phyloP scores from a whole-genome alignment of 75 land plant species.

The Selaginella moellendorffii region DNA sequence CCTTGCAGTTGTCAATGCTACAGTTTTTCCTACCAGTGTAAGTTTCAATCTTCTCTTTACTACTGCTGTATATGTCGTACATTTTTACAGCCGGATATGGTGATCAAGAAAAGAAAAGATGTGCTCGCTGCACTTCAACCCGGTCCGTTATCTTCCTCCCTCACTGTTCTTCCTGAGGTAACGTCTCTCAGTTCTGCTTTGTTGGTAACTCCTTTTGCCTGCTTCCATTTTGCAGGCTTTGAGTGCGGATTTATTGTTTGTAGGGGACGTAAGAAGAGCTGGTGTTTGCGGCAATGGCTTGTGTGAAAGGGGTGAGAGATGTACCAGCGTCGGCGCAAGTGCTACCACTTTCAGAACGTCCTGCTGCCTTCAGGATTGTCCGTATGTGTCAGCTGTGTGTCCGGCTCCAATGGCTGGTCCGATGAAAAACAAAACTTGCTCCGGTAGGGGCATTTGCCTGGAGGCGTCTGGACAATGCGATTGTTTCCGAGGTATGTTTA shows the following conservation, averaged over 20 bases:
- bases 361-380: constrained; percentile 23
- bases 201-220: too few relatives aligned
- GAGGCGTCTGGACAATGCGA: constrained; percentile 21
- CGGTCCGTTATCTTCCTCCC: neutral
- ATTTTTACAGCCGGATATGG: too few relatives aligned
- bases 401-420: neutral
- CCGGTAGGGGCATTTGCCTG: constrained; percentile 20
- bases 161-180: too few relatives aligned
- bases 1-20: neutral
- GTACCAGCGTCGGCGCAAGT: constrained; percentile 12
- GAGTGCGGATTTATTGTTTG: neutral
- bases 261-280: constrained; percentile 6
- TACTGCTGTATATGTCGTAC: neutral
- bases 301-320: constrained; percentile 23
- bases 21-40: constrained; percentile 5
- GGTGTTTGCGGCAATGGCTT: constrained; percentile 28
- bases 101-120: neutral
- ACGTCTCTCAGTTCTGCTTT: too few relatives aligned
- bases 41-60: neutral
- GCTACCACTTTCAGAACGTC: constrained; percentile 7
- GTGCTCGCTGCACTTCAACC: neutral
- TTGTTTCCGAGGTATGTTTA: constrained; percentile 17
- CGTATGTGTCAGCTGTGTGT: constrained; percentile 14
- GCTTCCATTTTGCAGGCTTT: neutral
- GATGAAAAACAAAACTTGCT: too few relatives aligned